Conservation (phyloP, 2,329 filamentous ascomycete genomes). For the Fusarium chaquense region DNA sequence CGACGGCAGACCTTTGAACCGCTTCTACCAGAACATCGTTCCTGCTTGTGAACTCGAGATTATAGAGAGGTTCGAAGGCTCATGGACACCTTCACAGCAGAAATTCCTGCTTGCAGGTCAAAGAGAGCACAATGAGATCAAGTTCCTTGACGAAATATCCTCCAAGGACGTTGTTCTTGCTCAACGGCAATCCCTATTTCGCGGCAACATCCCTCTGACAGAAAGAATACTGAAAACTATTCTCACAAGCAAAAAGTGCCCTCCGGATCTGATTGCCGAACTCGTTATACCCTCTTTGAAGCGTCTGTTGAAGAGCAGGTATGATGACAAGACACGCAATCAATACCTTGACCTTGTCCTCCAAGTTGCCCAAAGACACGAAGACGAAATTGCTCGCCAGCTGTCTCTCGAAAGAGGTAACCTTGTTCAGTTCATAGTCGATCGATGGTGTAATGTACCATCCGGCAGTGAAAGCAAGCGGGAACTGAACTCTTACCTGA, state of each 20-base stretch:
- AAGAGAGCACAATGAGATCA: constrained; percentile 28
- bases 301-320: constrained; percentile 29
- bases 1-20: constrained; percentile 40
- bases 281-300: constrained; percentile 42
- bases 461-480: background rate
- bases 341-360: constrained; percentile 36
- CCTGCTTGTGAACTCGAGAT: constrained; percentile 40
- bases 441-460: constrained; percentile 28
- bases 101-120: constrained; percentile 35
- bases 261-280: constrained; percentile 33
- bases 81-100: constrained; percentile 30
- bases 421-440: constrained; percentile 24
- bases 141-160: constrained; percentile 35
- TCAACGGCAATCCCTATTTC: constrained; percentile 23
- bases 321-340: constrained; percentile 18
- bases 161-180: constrained; percentile 10
- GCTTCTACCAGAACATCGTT: constrained; percentile 43
- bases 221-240: constrained; percentile 30
- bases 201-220: constrained; percentile 32
- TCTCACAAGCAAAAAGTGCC: constrained; percentile 21
- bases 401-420: background rate
- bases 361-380: constrained; percentile 16
- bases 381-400: background rate
- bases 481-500: constrained; percentile 1
- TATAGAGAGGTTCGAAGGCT: constrained; percentile 36